Evolutionary conservation across 306 rosid genomes (phyloP).

Genomic region (Dryas alaskensis): DNA sequence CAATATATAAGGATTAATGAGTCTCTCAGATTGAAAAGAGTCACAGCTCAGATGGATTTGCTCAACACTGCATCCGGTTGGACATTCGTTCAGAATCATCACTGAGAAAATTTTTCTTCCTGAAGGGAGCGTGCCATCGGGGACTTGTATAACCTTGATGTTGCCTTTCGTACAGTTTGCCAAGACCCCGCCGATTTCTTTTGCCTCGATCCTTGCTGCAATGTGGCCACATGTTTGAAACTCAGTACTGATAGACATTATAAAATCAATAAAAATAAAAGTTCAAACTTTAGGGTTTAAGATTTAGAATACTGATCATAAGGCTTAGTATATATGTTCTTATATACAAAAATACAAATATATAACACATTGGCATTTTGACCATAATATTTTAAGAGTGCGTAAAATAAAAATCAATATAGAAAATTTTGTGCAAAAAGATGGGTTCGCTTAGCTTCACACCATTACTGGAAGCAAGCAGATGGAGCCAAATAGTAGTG

Average conservation of each 20-base stretch:
- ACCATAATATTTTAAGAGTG: no score
- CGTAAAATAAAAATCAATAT: no score
- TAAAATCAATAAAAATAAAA: no score
- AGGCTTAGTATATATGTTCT: no score
- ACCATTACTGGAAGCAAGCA: neutral
- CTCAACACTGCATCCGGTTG: neutral
- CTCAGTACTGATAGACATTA: no score
- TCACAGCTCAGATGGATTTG: neutral
- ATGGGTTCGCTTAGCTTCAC: no score
- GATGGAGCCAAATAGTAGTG: neutral
- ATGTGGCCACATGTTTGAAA: neutral
- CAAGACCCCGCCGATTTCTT: neutral
- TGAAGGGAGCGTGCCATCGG: neutral
- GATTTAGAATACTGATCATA: no score
- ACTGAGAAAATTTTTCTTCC: neutral
- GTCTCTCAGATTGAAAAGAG: neutral
- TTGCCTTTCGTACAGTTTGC: neutral
- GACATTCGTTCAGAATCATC: neutral
- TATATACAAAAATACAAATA: no score
- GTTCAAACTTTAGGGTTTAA: no score
- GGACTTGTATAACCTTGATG: constrained; percentile 1
- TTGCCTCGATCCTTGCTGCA: neutral
- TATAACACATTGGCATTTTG: no score
- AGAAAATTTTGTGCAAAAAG: no score
- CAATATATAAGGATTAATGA: neutral